phyloP scores from a whole-genome alignment of 306 rosid genomes.

The Fagus sylvatica region DNA sequence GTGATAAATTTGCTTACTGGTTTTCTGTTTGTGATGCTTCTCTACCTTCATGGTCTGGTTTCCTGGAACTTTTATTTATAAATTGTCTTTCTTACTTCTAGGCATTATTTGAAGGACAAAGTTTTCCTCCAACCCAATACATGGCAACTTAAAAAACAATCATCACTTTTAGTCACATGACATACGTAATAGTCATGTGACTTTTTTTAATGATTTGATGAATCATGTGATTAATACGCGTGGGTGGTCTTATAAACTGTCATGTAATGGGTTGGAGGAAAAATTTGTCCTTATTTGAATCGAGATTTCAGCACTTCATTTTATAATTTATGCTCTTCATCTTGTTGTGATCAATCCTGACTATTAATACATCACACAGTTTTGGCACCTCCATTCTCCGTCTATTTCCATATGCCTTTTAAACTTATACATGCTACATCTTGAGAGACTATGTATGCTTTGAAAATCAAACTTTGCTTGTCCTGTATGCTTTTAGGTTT shows the following conservation, averaged over 20 bases:
- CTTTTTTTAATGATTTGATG: too few relatives aligned
- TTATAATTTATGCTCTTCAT: background rate
- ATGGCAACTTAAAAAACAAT: too few relatives aligned
- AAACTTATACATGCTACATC: background rate
- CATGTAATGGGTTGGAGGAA: too few relatives aligned
- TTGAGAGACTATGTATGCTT: background rate
- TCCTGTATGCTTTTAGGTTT: background rate
- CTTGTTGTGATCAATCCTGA: background rate
- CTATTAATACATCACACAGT: background rate
- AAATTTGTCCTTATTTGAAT: background rate
- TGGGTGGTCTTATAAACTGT: too few relatives aligned
- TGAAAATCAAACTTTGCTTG: background rate
- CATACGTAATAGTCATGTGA: too few relatives aligned
- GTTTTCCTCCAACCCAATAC: too few relatives aligned
- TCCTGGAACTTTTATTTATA: background rate
- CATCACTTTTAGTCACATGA: too few relatives aligned
- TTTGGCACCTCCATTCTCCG: background rate
- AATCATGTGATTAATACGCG: too few relatives aligned
- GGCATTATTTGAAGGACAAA: background rate
- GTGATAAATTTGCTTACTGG: conserved; percentile 5
- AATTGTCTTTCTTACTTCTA: background rate
- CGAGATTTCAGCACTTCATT: background rate
- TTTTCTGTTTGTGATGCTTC: conserved; percentile 2
- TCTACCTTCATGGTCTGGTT: background rate
- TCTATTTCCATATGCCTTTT: background rate